A percentile compares a stretch with the other conserved stretches of the same genome.
phyloP scores from a whole-genome alignment of 495 filamentous ascomycete species.

The Podospora pseudoanserina region DNA sequence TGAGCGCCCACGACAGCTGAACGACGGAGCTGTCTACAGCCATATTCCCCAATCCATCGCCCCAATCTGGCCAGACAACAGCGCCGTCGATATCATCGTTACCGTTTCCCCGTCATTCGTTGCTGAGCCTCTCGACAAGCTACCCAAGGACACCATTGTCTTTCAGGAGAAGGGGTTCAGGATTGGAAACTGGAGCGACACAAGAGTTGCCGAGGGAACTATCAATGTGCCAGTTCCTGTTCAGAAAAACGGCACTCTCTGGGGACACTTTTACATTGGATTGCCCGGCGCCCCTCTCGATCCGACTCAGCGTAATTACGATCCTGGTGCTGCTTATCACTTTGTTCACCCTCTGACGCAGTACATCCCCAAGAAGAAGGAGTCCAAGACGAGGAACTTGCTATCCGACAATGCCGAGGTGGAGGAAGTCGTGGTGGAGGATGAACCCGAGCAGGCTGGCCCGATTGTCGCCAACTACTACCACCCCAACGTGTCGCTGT shows the following conservation, averaged over 20 bases:
- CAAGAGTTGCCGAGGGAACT: conserved; percentile 68
- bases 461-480: conserved; percentile 81
- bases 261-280: conserved; percentile 86
- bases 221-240: conserved; percentile 75
- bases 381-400: conserved; percentile 83
- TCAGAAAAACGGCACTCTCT: conserved; percentile 89
- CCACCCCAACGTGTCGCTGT: conserved; percentile 90
- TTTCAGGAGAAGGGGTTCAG: conserved; percentile 76
- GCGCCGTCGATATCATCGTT: conserved; percentile 74
- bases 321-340: conserved; percentile 70
- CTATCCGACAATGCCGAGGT: conserved; percentile 57
- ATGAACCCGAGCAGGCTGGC: conserved; percentile 47
- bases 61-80: conserved; percentile 83
- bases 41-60: conserved; percentile 70
- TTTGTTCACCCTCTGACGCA: conserved; percentile 83
- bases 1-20: conserved; percentile 56
- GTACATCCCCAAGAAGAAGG: conserved; percentile 88
- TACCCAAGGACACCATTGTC: conserved; percentile 57
- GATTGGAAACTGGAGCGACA: conserved; percentile 78
- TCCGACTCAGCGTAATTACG: conserved; percentile 66
- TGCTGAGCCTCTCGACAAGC: conserved; percentile 60
- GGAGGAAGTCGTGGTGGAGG: conserved; percentile 44
- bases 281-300: conserved; percentile 71
- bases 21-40: conserved; percentile 64
- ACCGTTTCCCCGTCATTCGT: conserved; percentile 75